Evolutionary conservation across 495 filamentous ascomycete genomes (phyloP).

Genomic region (Glonium stellatum): DNA sequence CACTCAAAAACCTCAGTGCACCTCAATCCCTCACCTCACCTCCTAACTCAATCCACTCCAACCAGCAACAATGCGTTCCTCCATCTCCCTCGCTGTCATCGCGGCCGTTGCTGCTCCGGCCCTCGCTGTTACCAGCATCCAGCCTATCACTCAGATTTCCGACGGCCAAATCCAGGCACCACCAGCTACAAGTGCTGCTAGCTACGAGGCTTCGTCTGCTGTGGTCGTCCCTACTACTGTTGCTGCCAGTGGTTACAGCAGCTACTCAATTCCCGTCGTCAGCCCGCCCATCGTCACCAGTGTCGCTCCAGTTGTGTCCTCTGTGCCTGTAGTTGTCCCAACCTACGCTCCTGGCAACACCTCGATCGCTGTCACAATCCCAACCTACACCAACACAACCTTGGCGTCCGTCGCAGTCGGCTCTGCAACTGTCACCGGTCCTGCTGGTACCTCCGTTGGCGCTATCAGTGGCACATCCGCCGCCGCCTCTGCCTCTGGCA

Average conservation of each 20-base stretch:
- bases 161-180: slow-evolving; percentile 27
- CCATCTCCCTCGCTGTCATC: slow-evolving; percentile 18
- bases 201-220: neutral
- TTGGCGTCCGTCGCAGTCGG: neutral
- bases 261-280: slow-evolving; percentile 1
- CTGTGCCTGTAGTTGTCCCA: neutral
- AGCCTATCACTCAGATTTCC: slow-evolving; percentile 24
- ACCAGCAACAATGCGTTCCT: slow-evolving; percentile 21
- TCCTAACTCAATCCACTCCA: slow-evolving; percentile 2
- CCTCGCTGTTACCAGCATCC: neutral
- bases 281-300: neutral
- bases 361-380: neutral
- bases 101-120: slow-evolving; percentile 13
- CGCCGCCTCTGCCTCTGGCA: slow-evolving; percentile 1
- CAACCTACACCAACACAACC: neutral
- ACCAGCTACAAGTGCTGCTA: slow-evolving; percentile 5
- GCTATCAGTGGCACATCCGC: slow-evolving; percentile 1
- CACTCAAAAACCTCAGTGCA: neutral
- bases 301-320: neutral
- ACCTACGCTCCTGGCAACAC: neutral
- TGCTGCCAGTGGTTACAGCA: neutral
- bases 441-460: slow-evolving; percentile 3
- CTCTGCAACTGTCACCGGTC: neutral
- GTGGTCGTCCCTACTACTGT: slow-evolving; percentile 3
- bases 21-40: slow-evolving; percentile 5